A percentile compares a stretch with the other conserved stretches of the same genome.
phyloP scores from a whole-genome alignment of 2,329 filamentous ascomycete genomes.

The Colletotrichum chrysophilum region DNA sequence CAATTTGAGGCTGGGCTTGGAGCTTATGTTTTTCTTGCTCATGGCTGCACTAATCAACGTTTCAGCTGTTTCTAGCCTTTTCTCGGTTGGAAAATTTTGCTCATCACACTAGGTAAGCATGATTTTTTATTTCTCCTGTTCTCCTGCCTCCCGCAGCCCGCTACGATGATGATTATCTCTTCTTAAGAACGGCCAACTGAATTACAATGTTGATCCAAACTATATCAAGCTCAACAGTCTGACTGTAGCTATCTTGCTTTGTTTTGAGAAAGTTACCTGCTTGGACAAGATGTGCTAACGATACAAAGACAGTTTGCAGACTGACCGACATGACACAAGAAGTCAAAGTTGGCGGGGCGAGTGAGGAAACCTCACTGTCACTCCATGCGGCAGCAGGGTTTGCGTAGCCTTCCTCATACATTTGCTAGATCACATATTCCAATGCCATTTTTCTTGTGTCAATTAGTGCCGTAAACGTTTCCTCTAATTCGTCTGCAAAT shows the following conservation, averaged over 20 bases:
- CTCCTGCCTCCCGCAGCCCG: not conserved
- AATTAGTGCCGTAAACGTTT: not conserved
- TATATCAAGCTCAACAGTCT: constrained; percentile 25
- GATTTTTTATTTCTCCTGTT: not conserved
- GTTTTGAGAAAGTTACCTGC: not conserved
- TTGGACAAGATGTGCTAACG: not conserved
- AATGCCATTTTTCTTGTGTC: not conserved
- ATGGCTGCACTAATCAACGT: not conserved
- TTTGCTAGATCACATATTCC: not conserved
- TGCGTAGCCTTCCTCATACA: not conserved
- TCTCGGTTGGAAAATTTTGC: not conserved
- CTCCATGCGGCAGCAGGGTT: not conserved
- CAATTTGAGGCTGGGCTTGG: no score
- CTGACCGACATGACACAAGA: not conserved
- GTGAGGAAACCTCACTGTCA: not conserved
- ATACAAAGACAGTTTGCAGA: not conserved
- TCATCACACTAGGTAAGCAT: not conserved
- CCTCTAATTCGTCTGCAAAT: not conserved
- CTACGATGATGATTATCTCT: constrained; percentile 20
- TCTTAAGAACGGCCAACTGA: constrained; percentile 26
- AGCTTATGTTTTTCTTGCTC: not conserved
- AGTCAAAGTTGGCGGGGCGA: not conserved
- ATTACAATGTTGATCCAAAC: constrained; percentile 20
- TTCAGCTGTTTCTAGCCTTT: not conserved
- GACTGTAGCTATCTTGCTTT: constrained; percentile 1